Evolutionary conservation across 805 yeast genomes (phyloP).

Genomic region (Candida morakotiae): DNA sequence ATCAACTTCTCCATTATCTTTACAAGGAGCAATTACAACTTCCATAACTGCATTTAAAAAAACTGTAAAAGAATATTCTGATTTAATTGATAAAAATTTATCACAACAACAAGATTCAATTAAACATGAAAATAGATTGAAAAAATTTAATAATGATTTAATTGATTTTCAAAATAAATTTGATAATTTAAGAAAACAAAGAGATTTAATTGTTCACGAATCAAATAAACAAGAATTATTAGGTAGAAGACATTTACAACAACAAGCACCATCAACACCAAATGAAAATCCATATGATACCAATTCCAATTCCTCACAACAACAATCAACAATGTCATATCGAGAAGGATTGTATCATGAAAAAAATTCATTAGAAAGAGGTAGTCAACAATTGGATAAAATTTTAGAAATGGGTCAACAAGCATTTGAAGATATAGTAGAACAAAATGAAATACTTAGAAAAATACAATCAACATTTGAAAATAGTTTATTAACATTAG

Average conservation of each 20-base stretch:
- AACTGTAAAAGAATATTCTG: conserved; percentile 67
- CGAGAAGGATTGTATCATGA: conserved; percentile 72
- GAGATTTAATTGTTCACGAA: conserved; percentile 51
- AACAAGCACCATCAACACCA: conserved; percentile 11
- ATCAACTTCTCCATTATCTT: conserved; percentile 65
- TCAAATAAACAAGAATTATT: conserved; percentile 50
- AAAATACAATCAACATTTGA: conserved; percentile 62
- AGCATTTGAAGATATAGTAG: conserved; percentile 80
- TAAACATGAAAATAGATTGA: conserved; percentile 47
- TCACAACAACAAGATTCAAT: conserved; percentile 45
- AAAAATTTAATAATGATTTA: conserved; percentile 49
- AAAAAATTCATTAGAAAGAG: conserved; percentile 55
- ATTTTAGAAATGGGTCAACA: conserved; percentile 85
- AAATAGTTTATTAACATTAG: conserved; percentile 71
- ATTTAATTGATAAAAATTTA: conserved; percentile 55
- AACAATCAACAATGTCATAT: conserved; percentile 30
- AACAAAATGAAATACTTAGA: conserved; percentile 71
- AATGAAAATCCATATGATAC: conserved; percentile 49
- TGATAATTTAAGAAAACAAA: conserved; percentile 47
- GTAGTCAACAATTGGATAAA: conserved; percentile 81
- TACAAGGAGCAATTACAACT: conserved; percentile 76
- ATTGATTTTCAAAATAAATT: conserved; percentile 47
- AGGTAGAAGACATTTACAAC: conserved; percentile 39
- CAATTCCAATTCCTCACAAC: conserved; percentile 12
- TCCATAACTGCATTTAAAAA: conserved; percentile 71